Evolutionary conservation across 495 filamentous ascomycete species (phyloP), one percentile per base, ranked within the genome.

Genomic region (Penicillium canescens): DNA sequence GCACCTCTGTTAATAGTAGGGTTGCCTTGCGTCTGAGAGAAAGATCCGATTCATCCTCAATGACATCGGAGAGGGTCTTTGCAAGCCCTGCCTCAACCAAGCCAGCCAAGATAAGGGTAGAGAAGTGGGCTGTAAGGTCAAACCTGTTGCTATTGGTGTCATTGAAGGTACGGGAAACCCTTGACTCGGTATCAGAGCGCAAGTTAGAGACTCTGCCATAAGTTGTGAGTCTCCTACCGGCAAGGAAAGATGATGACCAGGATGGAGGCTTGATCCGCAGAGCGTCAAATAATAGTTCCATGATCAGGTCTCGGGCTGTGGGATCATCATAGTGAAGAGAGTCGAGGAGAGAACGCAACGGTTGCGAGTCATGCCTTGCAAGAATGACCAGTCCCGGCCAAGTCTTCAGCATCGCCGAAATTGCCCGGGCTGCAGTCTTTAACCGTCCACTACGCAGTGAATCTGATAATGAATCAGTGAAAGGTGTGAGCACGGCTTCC

Each of bases 171-270:
- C 63, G 78, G 47, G 59, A 50, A 43, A 68, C 55, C 58, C 75
- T 67, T 13, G 72, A 59, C 16, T 85, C 82, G 2, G 75, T 55
- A 52, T 87, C 84, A 2, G 85, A 74, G 53, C 88, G 90, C n/a
- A 98, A 77, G 59, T 92, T 96, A 8, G 91, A 82, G 31, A 98
- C 92, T 60, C 95, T 82, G 13, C 91, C 92, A 68, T 98, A 98
- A 0, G 91, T 98, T 13, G 94, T 98, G 33, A 98, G 81, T 48
- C 95, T 78, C 57, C 94, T 82, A 6, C 95, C 94, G 35, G 95
- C 94, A 41, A 98, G 81, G 63, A 96, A 98, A 16, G 91, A 95
- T 1, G 91, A 91, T 23, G 93, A 93, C 95, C 95, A 98, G 1
- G 91, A 93, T 6, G 94, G 94, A 18, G 92, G 86, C 62, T 96